These are phyloP conservation scores for Geosmithia flava DNA, from an alignment of 2,329 filamentous ascomycete genomes.

Conservation along the genomic window DNA sequence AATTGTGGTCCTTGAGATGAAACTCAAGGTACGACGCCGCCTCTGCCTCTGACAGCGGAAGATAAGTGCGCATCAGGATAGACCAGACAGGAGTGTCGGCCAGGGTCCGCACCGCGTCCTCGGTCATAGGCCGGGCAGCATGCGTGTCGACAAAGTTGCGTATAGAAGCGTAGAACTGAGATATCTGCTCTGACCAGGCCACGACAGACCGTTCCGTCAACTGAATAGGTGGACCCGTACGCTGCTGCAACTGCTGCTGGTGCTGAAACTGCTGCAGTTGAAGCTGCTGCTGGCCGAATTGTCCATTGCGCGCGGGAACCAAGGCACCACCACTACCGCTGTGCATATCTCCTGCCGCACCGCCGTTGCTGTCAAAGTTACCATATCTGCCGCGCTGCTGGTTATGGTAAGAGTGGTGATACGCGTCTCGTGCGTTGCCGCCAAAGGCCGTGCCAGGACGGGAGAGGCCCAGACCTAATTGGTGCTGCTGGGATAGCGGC, in stretches of 20 bases:
- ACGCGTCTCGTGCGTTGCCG: neutral
- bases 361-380: too few species aligned
- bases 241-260: neutral
- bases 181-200: slow-evolving; percentile 21
- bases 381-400: neutral
- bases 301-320: too few species aligned
- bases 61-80: slow-evolving; percentile 22
- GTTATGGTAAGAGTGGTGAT: neutral
- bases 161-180: slow-evolving; percentile 21
- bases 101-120: slow-evolving; percentile 9
- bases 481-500: neutral
- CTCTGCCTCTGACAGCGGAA: slow-evolving; percentile 22
- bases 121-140: slow-evolving; percentile 15
- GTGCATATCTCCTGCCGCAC: too few species aligned
- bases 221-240: slow-evolving; percentile 16
- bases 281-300: too few species aligned
- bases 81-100: slow-evolving; percentile 19
- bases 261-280: neutral
- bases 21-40: slow-evolving; percentile 26
- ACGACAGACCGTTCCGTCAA: slow-evolving; percentile 19
- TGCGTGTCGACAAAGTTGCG: slow-evolving; percentile 21
- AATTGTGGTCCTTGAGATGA: slow-evolving; percentile 24
- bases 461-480: neutral
- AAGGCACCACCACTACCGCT: too few species aligned
- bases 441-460: neutral